Evolutionary conservation across 306 rosid species (phyloP).

Genomic region (Prunus dulcis): DNA sequence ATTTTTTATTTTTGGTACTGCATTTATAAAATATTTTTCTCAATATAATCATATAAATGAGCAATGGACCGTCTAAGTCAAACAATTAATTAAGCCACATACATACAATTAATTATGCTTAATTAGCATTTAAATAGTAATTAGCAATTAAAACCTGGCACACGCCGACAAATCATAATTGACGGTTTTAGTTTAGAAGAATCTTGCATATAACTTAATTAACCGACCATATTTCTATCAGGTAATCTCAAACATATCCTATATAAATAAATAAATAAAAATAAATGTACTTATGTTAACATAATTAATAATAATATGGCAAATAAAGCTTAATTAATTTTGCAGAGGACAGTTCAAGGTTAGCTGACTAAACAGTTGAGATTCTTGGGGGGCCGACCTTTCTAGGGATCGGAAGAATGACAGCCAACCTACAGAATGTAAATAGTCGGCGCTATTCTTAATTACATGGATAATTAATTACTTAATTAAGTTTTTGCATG

Average conservation of each 20-base stretch:
- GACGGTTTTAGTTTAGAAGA: constrained; percentile 42
- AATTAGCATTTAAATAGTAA: neutral
- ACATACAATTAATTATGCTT: neutral
- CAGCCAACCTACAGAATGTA: constrained; percentile 57
- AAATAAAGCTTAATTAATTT: constrained; percentile 16
- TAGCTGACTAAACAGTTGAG: constrained; percentile 47
- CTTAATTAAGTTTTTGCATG: neutral
- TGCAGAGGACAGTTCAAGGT: constrained; percentile 43
- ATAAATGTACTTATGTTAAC: neutral
- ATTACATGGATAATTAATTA: constrained; percentile 7
- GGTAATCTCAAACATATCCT: constrained; percentile 42
- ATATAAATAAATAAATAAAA: neutral
- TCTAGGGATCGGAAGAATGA: constrained; percentile 57
- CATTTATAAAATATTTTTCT: neutral
- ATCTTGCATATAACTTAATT: constrained; percentile 13
- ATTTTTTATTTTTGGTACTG: neutral
- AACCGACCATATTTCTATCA: constrained; percentile 42
- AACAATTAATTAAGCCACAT: constrained; percentile 40
- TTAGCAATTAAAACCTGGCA: constrained; percentile 17
- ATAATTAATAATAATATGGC: neutral
- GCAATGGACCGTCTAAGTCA: constrained; percentile 35
- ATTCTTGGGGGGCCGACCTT: constrained; percentile 49
- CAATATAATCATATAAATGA: neutral
- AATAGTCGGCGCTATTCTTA: constrained; percentile 52
- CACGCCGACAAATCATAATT: constrained; percentile 60